These are phyloP conservation scores for Xylaria digitata DNA, from an alignment of 2,329 filamentous ascomycete species.

Conservation along the genomic window DNA sequence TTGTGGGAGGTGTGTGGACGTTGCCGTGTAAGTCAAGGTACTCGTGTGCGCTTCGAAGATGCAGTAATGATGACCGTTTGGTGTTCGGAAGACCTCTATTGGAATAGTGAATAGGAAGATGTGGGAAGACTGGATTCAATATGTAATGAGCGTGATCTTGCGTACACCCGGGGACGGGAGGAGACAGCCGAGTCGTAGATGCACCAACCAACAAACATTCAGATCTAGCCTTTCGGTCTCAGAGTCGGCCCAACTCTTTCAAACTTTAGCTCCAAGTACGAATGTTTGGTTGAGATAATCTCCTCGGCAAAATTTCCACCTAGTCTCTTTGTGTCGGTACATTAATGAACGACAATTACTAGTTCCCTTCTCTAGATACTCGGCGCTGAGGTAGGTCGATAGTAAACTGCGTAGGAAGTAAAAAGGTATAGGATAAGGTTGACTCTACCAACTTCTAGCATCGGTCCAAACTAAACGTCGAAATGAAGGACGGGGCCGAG, in stretches of 20 bases:
- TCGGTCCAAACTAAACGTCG: constrained; percentile 36
- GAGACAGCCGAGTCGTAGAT: constrained; percentile 45
- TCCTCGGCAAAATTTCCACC: constrained; percentile 34
- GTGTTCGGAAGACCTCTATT: constrained; percentile 47
- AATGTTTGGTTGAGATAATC: constrained; percentile 31
- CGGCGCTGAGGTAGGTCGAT: constrained; percentile 41
- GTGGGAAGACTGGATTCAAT: constrained; percentile 44
- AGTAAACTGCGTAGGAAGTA: constrained; percentile 46
- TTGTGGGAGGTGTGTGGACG: constrained; percentile 52
- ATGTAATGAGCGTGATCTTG: constrained; percentile 43
- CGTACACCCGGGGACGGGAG: constrained; percentile 47
- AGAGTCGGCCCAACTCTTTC: constrained; percentile 37
- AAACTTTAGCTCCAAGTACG: constrained; percentile 37
- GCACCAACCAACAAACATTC: constrained; percentile 48
- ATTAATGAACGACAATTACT: constrained; percentile 41
- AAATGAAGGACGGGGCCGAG: constrained; percentile 46
- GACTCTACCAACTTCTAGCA: constrained; percentile 42
- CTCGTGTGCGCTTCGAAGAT: constrained; percentile 51
- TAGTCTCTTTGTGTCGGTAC: constrained; percentile 39
- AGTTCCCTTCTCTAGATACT: constrained; percentile 44
- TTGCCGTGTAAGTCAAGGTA: constrained; percentile 52
- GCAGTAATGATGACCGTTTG: constrained; percentile 50
- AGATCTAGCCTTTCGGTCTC: constrained; percentile 42
- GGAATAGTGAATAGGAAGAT: constrained; percentile 48
- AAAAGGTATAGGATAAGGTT: constrained; percentile 38